Percentiles rank a stretch among this genome's conserved stretches.
phyloP scores from a whole-genome alignment of 192 early-diverging fungal genomes.

The Lobosporangium transversale region DNA sequence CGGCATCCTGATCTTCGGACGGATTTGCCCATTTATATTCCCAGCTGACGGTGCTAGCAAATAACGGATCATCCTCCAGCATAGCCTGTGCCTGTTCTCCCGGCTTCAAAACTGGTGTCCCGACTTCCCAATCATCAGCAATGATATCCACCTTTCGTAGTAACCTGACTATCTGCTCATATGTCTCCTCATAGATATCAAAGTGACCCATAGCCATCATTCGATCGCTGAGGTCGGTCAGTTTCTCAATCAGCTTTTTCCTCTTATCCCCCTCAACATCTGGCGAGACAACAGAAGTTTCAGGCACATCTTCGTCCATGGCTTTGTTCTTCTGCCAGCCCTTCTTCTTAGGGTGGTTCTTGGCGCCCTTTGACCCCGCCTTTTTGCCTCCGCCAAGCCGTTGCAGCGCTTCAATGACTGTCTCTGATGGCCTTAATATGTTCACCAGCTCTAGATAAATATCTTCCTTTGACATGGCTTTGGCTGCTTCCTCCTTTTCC shows the following conservation, averaged over 20 bases:
- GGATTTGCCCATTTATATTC: constrained; percentile 55
- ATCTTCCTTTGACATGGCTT: constrained; percentile 63
- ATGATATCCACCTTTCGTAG: constrained; percentile 69
- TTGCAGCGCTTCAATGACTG: constrained; percentile 67
- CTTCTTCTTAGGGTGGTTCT: constrained; percentile 56
- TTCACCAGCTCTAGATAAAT: constrained; percentile 66
- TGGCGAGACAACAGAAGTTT: too few relatives aligned
- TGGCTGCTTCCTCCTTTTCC: constrained; percentile 56
- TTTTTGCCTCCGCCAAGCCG: constrained; percentile 62
- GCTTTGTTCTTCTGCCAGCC: constrained; percentile 47
- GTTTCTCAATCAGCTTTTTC: constrained; percentile 62
- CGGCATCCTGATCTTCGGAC: constrained; percentile 23
- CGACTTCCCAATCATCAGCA: constrained; percentile 69
- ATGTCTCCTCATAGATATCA: constrained; percentile 75
- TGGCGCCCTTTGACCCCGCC: constrained; percentile 52
- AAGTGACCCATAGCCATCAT: constrained; percentile 76
- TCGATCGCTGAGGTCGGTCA: constrained; percentile 76
- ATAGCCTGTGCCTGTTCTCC: constrained; percentile 13
- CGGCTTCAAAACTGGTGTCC: constrained; percentile 33
- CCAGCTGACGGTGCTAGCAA: constrained; percentile 28
- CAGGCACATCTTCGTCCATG: constrained; percentile 14
- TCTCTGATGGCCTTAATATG: constrained; percentile 67
- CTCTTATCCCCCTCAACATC: constrained; percentile 31
- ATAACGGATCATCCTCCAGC: constrained; percentile 13
- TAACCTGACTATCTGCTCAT: constrained; percentile 71